Evolutionary conservation across 352 stramenopile species (phyloP), one percentile per base, ranked within the genome.

Genomic region (Phytopythium ostracodes): DNA sequence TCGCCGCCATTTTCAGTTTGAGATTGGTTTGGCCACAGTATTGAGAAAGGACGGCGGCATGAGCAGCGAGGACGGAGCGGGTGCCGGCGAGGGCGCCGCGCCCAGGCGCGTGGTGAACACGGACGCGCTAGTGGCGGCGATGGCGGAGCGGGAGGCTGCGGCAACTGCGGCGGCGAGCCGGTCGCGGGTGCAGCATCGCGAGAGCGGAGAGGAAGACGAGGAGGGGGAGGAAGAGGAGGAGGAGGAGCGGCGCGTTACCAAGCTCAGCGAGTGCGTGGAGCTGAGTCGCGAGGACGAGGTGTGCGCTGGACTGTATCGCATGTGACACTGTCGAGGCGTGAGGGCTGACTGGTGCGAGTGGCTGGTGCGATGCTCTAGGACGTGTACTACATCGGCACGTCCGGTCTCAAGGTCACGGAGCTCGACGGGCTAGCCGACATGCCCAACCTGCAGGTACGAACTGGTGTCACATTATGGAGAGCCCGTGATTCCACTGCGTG

Each of bases 371-470:
- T 33, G 7, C 42, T 66, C 9, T 14, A 90, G 71, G 86, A 93
- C n/a, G 64, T 94, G 20, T 92, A 91, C 65, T 91, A 93, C 56
- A 77, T 94, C 24, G 86, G 86, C 24, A 94, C 86, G 10, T 73
- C 86, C 15, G 86, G 86, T 2, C 70, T 92, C n/a, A 94, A 94
- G 58, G 77, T 76, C 22, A 92, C 80, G 10, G 60, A 87, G 42
- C 68, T 94, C 14, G 76, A 93, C 60, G 73, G 71, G 0, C 64
- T 94, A 0, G 77, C 87, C 20, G 59, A 68, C 20, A 73, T 92
- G 60, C 60, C 71, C 12, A 68, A 73, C 15, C 68, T 93, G 12
- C 56, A 77, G 67, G 78, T 85, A 65, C 20, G 59, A 38, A 43
- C 7, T 33, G 2, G 55, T 7, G 17, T 38, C 43, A 27, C 12